Evolutionary conservation across 495 filamentous ascomycete species (phyloP).

Genomic region (Xylaria palmicola): DNA sequence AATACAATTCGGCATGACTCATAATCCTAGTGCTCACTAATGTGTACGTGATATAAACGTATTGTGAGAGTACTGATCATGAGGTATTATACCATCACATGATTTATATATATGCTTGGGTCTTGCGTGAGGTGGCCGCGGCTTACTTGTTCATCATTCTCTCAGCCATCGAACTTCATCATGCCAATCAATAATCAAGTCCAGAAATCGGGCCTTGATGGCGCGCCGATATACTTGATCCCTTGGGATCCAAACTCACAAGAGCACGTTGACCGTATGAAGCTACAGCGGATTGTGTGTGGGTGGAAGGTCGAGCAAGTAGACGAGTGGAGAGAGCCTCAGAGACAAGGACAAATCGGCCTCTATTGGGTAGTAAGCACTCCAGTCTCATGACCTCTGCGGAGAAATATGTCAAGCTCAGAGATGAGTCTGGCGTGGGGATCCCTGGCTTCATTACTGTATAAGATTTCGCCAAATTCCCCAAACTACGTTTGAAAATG

Average conservation of each 20-base stretch:
- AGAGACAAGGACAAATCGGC: slow-evolving; percentile 12
- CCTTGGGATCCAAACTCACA: slow-evolving; percentile 35
- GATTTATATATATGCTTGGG: too few species aligned
- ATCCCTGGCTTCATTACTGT: too few species aligned
- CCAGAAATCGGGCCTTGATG: neutral
- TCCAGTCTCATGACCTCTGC: neutral
- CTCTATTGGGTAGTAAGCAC: slow-evolving; percentile 23
- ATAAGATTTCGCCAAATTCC: neutral
- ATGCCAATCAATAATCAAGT: neutral
- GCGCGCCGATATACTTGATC: slow-evolving; percentile 18
- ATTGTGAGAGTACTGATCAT: too few species aligned
- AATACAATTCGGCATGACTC: too few species aligned
- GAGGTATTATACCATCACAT: too few species aligned
- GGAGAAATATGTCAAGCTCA: neutral
- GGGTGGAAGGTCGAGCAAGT: slow-evolving; percentile 30
- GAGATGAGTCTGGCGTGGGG: too few species aligned
- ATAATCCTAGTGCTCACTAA: too few species aligned
- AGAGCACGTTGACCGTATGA: slow-evolving; percentile 30
- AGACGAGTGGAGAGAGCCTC: slow-evolving; percentile 14
- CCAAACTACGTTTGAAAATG: neutral
- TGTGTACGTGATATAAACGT: too few species aligned
- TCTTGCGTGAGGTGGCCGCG: too few species aligned
- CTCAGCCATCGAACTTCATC: neutral
- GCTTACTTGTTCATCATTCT: neutral
- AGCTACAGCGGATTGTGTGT: slow-evolving; percentile 33